phyloP scores from a whole-genome alignment of 805 yeast genomes.

The Cyberlindnera petersonii region DNA sequence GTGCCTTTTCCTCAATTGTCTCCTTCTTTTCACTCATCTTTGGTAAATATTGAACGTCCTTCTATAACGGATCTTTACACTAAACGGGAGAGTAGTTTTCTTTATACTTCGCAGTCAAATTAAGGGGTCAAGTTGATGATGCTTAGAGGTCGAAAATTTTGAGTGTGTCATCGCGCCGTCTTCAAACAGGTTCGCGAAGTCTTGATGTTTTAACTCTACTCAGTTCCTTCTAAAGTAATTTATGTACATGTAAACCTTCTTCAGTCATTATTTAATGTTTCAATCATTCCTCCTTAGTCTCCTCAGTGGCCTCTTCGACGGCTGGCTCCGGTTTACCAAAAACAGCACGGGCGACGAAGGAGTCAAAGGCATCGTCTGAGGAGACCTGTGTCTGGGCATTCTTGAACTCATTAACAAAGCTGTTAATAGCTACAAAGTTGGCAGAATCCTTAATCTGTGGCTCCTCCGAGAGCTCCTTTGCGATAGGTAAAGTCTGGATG shows the following conservation, averaged over 20 bases:
- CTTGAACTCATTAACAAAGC: conserved; percentile 12
- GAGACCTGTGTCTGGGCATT: conserved; percentile 10
- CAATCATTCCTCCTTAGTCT: conserved; percentile 3
- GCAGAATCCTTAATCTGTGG: conserved; percentile 12
- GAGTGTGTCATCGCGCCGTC: conserved; percentile 1
- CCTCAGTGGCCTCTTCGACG: conserved; percentile 2
- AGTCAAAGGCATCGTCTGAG: conserved; percentile 8
- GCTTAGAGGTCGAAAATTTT: conserved; percentile 8
- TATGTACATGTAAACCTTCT: conserved; percentile 7
- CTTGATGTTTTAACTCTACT: neutral
- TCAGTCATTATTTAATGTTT: neutral
- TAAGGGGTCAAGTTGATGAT: too few relatives aligned
- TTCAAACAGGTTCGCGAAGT: neutral
- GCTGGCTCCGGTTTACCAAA: conserved; percentile 14
- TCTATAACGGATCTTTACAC: neutral
- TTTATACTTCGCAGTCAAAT: too few relatives aligned
- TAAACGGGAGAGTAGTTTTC: too few relatives aligned
- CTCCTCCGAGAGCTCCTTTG: conserved; percentile 11
- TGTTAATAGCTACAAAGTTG: conserved; percentile 4
- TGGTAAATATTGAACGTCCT: neutral
- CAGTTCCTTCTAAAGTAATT: neutral
- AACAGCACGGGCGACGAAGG: conserved; percentile 6
- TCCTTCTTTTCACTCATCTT: neutral
- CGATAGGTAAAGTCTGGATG: conserved; percentile 23
- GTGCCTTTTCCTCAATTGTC: neutral